Evolutionary conservation across 441 rosid species (phyloP).

Genomic region (Daphne laureola): DNA sequence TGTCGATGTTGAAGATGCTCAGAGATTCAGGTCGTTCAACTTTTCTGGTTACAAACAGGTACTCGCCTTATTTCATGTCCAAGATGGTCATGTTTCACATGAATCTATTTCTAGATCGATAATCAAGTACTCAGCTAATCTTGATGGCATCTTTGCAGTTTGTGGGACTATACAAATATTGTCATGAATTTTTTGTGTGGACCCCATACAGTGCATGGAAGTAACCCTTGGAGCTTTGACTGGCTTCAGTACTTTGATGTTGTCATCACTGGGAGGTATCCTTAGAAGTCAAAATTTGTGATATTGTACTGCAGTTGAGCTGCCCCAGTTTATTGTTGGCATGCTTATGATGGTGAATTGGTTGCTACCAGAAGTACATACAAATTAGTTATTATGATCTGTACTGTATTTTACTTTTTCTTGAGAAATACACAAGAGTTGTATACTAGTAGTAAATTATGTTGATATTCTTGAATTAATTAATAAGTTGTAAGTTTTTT

Average conservation of each 20-base stretch:
- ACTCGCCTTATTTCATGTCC: conserved; percentile 5
- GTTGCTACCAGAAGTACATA: background rate
- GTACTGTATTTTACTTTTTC: too few relatives aligned
- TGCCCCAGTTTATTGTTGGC: too few relatives aligned
- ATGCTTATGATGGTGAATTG: background rate
- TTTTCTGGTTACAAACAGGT: conserved; percentile 95
- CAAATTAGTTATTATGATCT: too few relatives aligned
- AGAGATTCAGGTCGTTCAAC: conserved; percentile 86
- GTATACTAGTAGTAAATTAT: too few relatives aligned
- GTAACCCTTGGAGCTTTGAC: conserved; percentile 46
- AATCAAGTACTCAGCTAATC: conserved; percentile 1
- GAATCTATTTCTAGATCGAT: too few relatives aligned
- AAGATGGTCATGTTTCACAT: background rate
- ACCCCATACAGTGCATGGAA: conserved; percentile 31
- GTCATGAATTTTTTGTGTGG: conserved; percentile 97
- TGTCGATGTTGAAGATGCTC: conserved; percentile 81
- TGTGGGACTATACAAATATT: conserved; percentile 96
- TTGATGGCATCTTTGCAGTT: conserved; percentile 44
- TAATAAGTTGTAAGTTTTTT: too few relatives aligned
- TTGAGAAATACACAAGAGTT: too few relatives aligned
- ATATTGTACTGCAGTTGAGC: background rate
- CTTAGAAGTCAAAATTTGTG: conserved; percentile 4
- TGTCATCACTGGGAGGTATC: conserved; percentile 92
- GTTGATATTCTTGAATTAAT: too few relatives aligned
- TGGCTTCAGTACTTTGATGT: conserved; percentile 94